Conservation (phyloP, 208 protist genomes). For the Angomonas ambiguus region DNA sequence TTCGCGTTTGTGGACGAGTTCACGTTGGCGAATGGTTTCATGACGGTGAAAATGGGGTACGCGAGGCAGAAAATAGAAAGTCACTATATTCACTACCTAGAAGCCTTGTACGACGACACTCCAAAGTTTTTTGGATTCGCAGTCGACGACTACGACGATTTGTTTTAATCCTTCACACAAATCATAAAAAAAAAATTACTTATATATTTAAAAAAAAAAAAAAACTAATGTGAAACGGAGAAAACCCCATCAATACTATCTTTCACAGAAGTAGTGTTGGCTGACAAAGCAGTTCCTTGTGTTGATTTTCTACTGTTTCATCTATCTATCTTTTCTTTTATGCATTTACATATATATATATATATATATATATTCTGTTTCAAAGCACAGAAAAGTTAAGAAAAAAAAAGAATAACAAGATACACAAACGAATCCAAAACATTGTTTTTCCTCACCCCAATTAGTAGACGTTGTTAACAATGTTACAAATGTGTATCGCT, state of each 20-base stretch:
- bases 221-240: not conserved
- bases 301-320: too few species aligned
- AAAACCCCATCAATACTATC: not conserved
- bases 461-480: too few species aligned
- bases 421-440: not conserved
- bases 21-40: slow-evolving; percentile 85
- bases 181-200: not conserved
- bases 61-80: slow-evolving; percentile 78
- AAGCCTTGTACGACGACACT: slow-evolving; percentile 85
- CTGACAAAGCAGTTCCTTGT: too few species aligned
- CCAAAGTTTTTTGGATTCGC: slow-evolving; percentile 91
- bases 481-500: slow-evolving; percentile 9
- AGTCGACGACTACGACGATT: slow-evolving; percentile 89
- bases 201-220: not conserved
- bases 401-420: slow-evolving; percentile 1
- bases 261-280: too few species aligned
- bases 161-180: slow-evolving; percentile 54
- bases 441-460: too few species aligned
- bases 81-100: slow-evolving; percentile 90
- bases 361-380: not conserved
- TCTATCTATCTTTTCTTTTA: too few species aligned
- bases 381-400: slow-evolving; percentile 3
- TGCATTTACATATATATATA: not conserved
- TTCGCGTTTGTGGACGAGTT: slow-evolving; percentile 91
- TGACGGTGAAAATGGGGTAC: slow-evolving; percentile 87